Evolutionary conservation across 345 rosid species (phyloP), one percentile per base, ranked within the genome.

Genomic region (Passiflora organensis): DNA sequence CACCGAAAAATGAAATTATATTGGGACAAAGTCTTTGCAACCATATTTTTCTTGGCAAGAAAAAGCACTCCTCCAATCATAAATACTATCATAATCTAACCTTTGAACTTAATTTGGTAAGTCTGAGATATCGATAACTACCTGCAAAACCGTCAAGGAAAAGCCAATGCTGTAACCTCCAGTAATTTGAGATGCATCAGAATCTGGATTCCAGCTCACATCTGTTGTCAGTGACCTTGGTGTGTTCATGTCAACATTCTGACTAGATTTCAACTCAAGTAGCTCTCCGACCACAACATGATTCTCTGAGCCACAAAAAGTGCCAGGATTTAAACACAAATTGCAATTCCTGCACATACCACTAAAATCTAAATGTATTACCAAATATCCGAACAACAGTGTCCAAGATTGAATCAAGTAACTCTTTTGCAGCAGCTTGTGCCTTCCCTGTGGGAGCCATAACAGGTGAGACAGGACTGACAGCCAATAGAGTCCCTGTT

Each of bases 371-470:
- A 41, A 53, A 21, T 52, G 34, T 56, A 87, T 76, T 64, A 93
- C 99, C 99, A 77, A 93, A 89, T 70, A 93, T 83, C 61, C 68
- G 81, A 68, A 89, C 86, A 69, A 84, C 72, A 28, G 83, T 68
- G 51, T 89, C 91, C 73, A 93, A 78, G 77, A 86, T 76, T 62
- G 96, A 89, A 82, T 86, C 83, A 60, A 93, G 94, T 72, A 93
- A 95, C 68, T 84, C 94, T 69, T 74, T 89, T 23, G 96, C 83
- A 53, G 97, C 81, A 72, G 71, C 69, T 79, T 93, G 99, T 42
- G 96, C 97, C 76, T 81, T 93, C 56, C 99, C 99, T 56, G 77
- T 67, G 65, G 99, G 99, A 73, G 94, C 94, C 99, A 93, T 89
- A 59, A 85, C 74, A 50, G 95, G 79, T 1, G 99, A 93, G 54